Evolutionary conservation across 1,284 basidiomycete species (phyloP).

Genomic region (Prillingera fragicola): DNA sequence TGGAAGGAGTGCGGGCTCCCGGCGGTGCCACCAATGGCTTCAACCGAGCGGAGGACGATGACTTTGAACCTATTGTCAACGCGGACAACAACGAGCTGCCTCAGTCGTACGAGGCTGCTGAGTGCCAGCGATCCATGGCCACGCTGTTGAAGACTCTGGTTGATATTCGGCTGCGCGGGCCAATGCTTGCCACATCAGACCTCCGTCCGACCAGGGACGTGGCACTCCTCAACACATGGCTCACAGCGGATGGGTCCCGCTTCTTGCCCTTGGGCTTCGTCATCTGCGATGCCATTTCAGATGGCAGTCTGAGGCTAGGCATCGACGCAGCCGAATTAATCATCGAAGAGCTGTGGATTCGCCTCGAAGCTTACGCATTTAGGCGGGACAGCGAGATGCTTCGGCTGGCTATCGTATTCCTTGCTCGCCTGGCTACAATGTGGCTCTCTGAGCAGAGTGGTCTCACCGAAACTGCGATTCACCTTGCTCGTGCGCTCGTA

Average conservation of each 20-base stretch:
- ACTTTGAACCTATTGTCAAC: conserved; percentile 59
- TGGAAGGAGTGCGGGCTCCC: conserved; percentile 1
- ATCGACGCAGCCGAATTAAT: conserved; percentile 54
- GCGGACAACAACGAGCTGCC: conserved; percentile 40
- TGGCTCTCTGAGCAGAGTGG: conserved; percentile 57
- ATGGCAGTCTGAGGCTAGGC: conserved; percentile 56
- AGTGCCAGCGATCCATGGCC: conserved; percentile 25
- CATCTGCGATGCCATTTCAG: conserved; percentile 56
- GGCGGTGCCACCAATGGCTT: not conserved
- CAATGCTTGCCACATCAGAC: conserved; percentile 52
- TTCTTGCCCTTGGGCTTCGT: conserved; percentile 59
- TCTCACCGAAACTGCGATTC: conserved; percentile 51
- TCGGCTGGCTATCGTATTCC: conserved; percentile 57
- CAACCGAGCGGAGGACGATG: conserved; percentile 54
- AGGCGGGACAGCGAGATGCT: conserved; percentile 56
- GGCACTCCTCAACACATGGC: conserved; percentile 58
- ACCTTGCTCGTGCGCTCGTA: conserved; percentile 57
- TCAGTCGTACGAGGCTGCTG: conserved; percentile 31
- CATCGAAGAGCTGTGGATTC: conserved; percentile 54
- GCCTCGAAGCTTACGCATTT: conserved; percentile 59
- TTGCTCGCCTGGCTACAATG: conserved; percentile 60
- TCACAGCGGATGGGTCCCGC: conserved; percentile 53
- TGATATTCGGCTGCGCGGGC: conserved; percentile 51
- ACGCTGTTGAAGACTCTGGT: conserved; percentile 26
- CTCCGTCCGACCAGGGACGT: conserved; percentile 60